Evolutionary conservation across 306 rosid species (phyloP).

Genomic region (Malus sylvestris): DNA sequence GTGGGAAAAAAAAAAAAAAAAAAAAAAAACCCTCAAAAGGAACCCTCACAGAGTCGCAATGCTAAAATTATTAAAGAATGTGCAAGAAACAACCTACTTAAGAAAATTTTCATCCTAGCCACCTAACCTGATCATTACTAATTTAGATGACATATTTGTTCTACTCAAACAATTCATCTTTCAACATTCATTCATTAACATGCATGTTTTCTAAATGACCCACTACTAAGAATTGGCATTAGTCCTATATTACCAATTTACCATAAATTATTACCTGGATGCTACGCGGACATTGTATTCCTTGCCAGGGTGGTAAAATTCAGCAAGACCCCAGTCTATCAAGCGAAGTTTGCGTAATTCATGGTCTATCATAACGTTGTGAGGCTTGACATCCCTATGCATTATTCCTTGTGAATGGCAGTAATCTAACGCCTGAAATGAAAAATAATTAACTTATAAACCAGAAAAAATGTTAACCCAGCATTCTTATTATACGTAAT

Average conservation of each 20-base stretch:
- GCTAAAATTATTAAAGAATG: not conserved
- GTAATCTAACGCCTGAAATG: slow-evolving; percentile 72
- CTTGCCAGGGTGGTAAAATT: slow-evolving; percentile 86
- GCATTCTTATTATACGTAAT: not conserved
- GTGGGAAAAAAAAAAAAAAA: not conserved
- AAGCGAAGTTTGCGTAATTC: slow-evolving; percentile 81
- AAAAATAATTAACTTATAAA: slow-evolving; percentile 15
- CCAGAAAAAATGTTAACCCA: not conserved
- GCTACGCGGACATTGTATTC: slow-evolving; percentile 91
- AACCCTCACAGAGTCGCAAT: not conserved
- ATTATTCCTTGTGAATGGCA: slow-evolving; percentile 91
- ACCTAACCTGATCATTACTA: not conserved
- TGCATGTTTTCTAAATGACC: not conserved
- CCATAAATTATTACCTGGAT: slow-evolving; percentile 47
- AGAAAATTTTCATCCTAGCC: not conserved
- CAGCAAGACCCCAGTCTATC: slow-evolving; percentile 95
- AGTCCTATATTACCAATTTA: not conserved
- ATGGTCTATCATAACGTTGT: slow-evolving; percentile 90
- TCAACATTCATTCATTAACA: not conserved
- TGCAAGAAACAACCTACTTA: not conserved
- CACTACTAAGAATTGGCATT: not conserved
- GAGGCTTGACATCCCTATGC: slow-evolving; percentile 93
- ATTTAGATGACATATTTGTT: not conserved
- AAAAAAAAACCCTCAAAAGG: not conserved
- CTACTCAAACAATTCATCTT: not conserved